phyloP scores from a whole-genome alignment of 2,329 filamentous ascomycete species.

The Fusarium fujikuroi region DNA sequence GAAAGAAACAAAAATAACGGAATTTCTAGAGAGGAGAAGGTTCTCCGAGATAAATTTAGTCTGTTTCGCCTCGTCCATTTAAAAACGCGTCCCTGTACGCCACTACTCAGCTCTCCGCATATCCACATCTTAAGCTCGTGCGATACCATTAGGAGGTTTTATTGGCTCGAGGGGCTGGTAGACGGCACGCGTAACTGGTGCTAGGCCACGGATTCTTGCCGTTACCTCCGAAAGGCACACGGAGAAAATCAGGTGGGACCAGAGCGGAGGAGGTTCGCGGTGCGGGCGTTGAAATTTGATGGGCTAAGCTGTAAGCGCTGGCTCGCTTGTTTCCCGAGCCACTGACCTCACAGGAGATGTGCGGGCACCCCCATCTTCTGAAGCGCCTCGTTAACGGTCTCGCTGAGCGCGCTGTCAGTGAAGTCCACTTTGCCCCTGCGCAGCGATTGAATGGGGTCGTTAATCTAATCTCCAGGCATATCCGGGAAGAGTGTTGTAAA shows the following conservation, averaged over 20 bases:
- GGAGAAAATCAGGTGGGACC: not conserved
- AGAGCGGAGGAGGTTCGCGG: not conserved
- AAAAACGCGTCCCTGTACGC: not conserved
- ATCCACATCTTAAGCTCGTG: not conserved
- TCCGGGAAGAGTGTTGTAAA: not conserved
- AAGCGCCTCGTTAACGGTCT: not conserved
- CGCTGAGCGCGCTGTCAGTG: not conserved
- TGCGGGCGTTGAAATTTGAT: not conserved
- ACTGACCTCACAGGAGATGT: not conserved
- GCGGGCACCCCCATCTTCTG: not conserved
- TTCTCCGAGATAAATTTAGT: not conserved
- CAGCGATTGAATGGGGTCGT: not conserved
- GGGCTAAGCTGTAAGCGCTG: not conserved
- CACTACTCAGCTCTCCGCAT: not conserved
- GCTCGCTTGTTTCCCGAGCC: not conserved
- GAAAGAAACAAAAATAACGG: not conserved
- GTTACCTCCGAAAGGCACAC: not conserved
- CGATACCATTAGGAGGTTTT: not conserved
- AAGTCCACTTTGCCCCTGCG: not conserved
- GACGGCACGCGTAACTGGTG: not conserved
- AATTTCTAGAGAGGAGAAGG: not conserved
- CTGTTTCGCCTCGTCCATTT: not conserved
- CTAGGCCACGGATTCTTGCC: not conserved
- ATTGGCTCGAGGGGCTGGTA: not conserved
- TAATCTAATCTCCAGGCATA: fast-evolving